Evolutionary conservation across 1,284 basidiomycete genomes (phyloP), one percentile per base, ranked within the genome.

Genomic region (Cutaneotrichosporon cutaneum): DNA sequence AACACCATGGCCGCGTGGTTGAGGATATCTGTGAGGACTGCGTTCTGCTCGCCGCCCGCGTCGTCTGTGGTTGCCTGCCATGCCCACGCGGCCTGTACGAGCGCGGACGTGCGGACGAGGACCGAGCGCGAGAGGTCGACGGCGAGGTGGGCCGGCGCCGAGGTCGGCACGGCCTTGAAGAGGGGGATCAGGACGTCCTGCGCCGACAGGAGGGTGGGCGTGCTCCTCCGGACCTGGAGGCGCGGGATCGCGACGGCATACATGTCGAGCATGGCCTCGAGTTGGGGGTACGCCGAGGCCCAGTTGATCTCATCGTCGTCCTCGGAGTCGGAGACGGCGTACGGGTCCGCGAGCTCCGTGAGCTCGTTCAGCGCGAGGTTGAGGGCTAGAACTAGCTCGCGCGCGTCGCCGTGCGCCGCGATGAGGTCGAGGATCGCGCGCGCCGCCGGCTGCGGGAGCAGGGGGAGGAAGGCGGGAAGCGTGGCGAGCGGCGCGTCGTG

Each of bases 191-290:
- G 59, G 13, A 56, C 22, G 59, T 72, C 69, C 33, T 64, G 62
- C 22, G 69, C 24, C 6, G 65, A 30, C 3, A 74, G 55, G 14
- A 74, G 62, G 0, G 74, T 75, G 0, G 75, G 73, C 3, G 74
- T 75, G 42, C 69, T 72, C 36, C 67, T 64, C 42, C 61, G 57
- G 9, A 58, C 67, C 30, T 62, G 56, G 27, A 77, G 58, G 50
- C 70, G 60, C 1, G 70, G 65, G 16, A 73, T 61, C 18, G 65
- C 68, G 14, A 26, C 48, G 11, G 61, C 54, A 26, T 71, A 68
- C 51, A 64, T 63, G 35, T 70, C 63, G 27, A 92, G 80, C 52
- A 89, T 77, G 16, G 71, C 67, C 13, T 82, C 68, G 71, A 88
- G 87, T 39, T 86, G 84, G 18, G 79, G 70, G 18, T 71, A 80